Evolutionary conservation across 2,329 filamentous ascomycete genomes (phyloP).

Genomic region (Penicillium sp.): DNA sequence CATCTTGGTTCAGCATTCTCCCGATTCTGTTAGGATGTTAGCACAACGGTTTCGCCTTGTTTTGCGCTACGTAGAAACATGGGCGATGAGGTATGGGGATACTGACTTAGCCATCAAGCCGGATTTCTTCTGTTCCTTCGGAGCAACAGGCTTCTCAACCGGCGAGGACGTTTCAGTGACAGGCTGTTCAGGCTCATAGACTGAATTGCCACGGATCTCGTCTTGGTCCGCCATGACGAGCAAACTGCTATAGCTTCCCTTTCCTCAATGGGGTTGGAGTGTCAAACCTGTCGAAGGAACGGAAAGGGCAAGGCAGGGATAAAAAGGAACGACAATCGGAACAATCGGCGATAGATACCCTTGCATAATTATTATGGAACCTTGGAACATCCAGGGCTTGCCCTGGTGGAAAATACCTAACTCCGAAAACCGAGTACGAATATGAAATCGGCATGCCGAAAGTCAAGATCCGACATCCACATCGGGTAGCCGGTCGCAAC

Average conservation of each 20-base stretch:
- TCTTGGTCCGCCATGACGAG: constrained; percentile 1
- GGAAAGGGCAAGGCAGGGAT: neutral
- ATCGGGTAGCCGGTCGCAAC: constrained; percentile 1
- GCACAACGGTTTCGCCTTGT: neutral
- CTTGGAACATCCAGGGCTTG: neutral
- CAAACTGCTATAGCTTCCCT: neutral
- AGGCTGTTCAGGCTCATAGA: neutral
- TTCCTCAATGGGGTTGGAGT: neutral
- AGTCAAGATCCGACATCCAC: neutral
- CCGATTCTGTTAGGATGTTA: neutral
- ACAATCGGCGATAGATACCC: neutral
- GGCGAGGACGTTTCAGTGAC: neutral
- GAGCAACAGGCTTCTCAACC: neutral
- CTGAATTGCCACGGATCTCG: constrained; percentile 3
- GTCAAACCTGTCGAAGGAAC: neutral
- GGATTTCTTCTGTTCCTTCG: neutral
- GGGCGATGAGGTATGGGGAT: neutral
- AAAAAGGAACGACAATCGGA: neutral
- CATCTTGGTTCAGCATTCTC: neutral
- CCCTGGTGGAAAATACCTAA: neutral
- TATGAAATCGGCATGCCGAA: constrained; percentile 1
- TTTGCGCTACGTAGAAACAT: neutral
- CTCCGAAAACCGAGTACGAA: neutral
- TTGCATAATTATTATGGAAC: neutral
- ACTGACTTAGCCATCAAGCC: constrained; percentile 1